phyloP scores from a whole-genome alignment of 495 filamentous ascomycete species.

The Mytilinidion resinicola region DNA sequence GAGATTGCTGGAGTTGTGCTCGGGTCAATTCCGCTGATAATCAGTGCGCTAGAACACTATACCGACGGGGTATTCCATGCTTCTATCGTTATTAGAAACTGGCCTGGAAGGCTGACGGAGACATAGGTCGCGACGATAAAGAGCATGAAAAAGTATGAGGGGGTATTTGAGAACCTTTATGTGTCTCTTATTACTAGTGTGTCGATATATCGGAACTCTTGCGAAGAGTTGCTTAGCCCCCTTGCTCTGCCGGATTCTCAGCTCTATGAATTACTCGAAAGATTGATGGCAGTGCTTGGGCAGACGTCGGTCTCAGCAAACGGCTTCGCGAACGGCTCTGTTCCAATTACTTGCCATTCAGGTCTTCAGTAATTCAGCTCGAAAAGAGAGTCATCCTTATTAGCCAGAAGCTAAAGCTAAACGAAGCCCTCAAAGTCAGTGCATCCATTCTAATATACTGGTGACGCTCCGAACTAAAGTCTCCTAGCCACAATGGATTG shows the following conservation, averaged over 20 bases:
- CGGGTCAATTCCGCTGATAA: slow-evolving; percentile 3
- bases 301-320: slow-evolving; percentile 14
- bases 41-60: slow-evolving; percentile 12
- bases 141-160: slow-evolving; percentile 11
- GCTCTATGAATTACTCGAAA: slow-evolving; percentile 21
- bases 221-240: slow-evolving; percentile 27
- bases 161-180: slow-evolving; percentile 11
- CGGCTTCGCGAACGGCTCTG: slow-evolving; percentile 24
- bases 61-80: not conserved
- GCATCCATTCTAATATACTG: too few species aligned
- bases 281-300: slow-evolving; percentile 25
- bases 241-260: slow-evolving; percentile 12
- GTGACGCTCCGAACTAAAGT: slow-evolving; percentile 7
- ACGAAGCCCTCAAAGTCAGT: not conserved
- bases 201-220: slow-evolving; percentile 12
- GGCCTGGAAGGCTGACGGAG: not conserved
- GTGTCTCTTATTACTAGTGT: slow-evolving; percentile 3
- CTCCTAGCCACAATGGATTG: slow-evolving; percentile 6
- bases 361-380: slow-evolving; percentile 17
- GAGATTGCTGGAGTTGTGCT: slow-evolving; percentile 11
- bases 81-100: too few species aligned
- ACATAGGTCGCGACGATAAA: slow-evolving; percentile 9
- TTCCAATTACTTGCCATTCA: slow-evolving; percentile 18
- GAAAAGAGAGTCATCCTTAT: slow-evolving; percentile 10
- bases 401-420: slow-evolving; percentile 22